Evolutionary conservation across 176 grass and related monocot genomes (phyloP).

Genomic region (Phoenix roebelenii): DNA sequence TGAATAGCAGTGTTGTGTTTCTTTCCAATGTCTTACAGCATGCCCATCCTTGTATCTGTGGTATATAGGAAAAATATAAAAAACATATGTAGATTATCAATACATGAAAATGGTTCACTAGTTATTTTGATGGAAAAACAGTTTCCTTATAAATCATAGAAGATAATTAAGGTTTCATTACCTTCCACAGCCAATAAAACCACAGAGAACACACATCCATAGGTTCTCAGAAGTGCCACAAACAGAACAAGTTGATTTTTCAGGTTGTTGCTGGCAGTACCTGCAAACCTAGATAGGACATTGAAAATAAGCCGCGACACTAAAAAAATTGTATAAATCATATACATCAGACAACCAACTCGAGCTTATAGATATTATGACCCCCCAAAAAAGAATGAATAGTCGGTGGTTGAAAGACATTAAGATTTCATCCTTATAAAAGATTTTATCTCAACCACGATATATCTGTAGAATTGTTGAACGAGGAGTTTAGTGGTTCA

Average conservation of each 20-base stretch:
- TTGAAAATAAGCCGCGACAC: neutral
- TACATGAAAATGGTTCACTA: too few species aligned
- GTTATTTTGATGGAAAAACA: neutral
- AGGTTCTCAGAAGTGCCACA: constrained; percentile 76
- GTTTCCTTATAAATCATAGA: neutral
- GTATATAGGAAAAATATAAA: too few species aligned
- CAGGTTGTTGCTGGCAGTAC: constrained; percentile 91
- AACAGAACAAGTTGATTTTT: constrained; percentile 84
- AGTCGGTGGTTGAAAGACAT: too few species aligned
- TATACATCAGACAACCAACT: too few species aligned
- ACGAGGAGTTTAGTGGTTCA: too few species aligned
- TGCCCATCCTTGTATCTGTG: constrained; percentile 81
- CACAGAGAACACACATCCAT: constrained; percentile 97
- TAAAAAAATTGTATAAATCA: too few species aligned
- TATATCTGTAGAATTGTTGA: too few species aligned
- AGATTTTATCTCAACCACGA: too few species aligned
- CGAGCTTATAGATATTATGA: too few species aligned
- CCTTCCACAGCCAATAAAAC: constrained; percentile 95
- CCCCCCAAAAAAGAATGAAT: too few species aligned
- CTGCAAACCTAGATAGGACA: constrained; percentile 67
- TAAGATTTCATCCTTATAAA: too few species aligned
- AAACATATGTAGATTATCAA: too few species aligned
- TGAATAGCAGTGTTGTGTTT: constrained; percentile 91
- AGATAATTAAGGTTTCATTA: constrained; percentile 9
- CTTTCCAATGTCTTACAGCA: constrained; percentile 82